phyloP scores from a whole-genome alignment of 2,329 filamentous ascomycete species.

The Fusarium fracticaudum region DNA sequence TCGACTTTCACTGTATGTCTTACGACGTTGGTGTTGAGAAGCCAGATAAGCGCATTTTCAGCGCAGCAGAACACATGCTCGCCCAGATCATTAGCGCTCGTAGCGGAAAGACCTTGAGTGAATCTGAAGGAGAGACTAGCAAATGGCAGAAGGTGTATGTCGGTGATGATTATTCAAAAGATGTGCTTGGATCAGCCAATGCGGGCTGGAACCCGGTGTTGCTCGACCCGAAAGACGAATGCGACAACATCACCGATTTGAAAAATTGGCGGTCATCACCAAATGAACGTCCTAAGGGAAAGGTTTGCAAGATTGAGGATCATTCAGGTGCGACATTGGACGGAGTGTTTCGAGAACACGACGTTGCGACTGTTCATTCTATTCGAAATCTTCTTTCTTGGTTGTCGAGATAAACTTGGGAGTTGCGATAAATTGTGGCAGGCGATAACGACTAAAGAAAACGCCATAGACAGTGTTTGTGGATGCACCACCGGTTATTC shows the following conservation, averaged over 20 bases:
- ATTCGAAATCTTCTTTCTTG: constrained; percentile 13
- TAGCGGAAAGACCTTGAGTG: not conserved
- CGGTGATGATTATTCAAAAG: constrained; percentile 32
- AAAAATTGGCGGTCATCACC: not conserved
- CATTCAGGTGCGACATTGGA: not conserved
- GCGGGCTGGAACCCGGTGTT: constrained; percentile 29
- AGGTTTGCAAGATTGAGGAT: constrained; percentile 6
- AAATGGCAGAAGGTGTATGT: constrained; percentile 28
- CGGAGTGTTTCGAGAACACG: not conserved
- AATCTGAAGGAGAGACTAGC: not conserved
- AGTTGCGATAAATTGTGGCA: accelerated
- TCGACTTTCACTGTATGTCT: constrained; percentile 55
- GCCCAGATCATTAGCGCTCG: constrained; percentile 12
- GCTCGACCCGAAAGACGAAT: constrained; percentile 20
- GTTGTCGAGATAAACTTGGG: not conserved
- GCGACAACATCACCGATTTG: not conserved
- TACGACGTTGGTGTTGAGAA: constrained; percentile 72
- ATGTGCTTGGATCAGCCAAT: constrained; percentile 21
- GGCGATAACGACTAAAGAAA: not conserved
- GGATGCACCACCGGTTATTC: accelerated
- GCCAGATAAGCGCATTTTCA: constrained; percentile 65
- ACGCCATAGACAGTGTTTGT: accelerated
- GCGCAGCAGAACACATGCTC: constrained; percentile 58
- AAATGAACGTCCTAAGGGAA: accelerated
- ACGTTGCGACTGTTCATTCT: constrained; percentile 15